phyloP scores from a whole-genome alignment of 306 rosid species.

The Carpinus fangiana region DNA sequence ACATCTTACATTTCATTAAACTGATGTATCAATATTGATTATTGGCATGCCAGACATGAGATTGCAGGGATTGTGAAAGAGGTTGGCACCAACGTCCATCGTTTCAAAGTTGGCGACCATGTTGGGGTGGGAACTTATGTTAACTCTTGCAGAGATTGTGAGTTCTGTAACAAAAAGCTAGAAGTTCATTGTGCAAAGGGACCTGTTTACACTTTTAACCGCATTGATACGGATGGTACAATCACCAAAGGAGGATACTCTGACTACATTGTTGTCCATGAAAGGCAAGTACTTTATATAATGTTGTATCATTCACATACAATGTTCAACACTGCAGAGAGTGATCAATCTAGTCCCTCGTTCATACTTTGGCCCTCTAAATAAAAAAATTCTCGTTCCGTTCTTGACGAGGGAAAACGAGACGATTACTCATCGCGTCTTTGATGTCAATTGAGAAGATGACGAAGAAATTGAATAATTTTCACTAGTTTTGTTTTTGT shows the following conservation, averaged over 20 bases:
- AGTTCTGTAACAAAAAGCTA: constrained; percentile 48
- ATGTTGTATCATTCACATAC: neutral
- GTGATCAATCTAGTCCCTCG: no score
- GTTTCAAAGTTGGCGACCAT: constrained; percentile 71
- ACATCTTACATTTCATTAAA: constrained; percentile 1
- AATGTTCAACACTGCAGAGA: no score
- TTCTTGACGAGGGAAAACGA: no score
- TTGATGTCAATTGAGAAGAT: no score
- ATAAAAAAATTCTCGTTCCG: no score
- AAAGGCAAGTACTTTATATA: constrained; percentile 42
- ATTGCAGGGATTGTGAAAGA: constrained; percentile 71
- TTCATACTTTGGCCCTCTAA: no score
- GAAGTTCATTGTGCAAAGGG: constrained; percentile 59
- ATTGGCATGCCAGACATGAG: constrained; percentile 57
- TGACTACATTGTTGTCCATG: constrained; percentile 61
- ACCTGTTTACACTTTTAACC: constrained; percentile 52
- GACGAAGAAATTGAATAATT: no score
- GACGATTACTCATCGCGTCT: no score
- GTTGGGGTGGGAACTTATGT: constrained; percentile 81
- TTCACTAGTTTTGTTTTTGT: constrained; percentile 4
- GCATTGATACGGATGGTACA: constrained; percentile 67
- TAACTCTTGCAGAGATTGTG: constrained; percentile 82
- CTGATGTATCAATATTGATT: constrained; percentile 15
- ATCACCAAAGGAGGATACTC: constrained; percentile 85
- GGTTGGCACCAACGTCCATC: constrained; percentile 56